Evolutionary conservation across 257 asterid species (phyloP), one percentile per base, ranked within the genome.

Genomic region (Solanum sitiens): DNA sequence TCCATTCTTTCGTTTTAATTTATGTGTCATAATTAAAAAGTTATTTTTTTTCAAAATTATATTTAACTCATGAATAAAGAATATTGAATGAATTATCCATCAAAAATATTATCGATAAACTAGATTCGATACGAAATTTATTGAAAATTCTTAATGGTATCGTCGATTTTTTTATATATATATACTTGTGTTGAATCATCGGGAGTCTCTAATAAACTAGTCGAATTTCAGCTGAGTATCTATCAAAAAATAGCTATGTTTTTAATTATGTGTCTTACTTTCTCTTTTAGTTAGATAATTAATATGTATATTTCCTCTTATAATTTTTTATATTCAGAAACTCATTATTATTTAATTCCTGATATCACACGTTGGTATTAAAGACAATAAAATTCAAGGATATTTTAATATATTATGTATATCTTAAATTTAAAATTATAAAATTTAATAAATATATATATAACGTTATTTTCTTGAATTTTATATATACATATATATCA

Each of bases 161-260:
- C 6, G 21, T 21, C 5, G 11, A 59, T 59, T n/a, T 10, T n/a
- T n/a, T n/a, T 27, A 1, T 27, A 27, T 27, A 27, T 27, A 27
- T 27, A 3, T n/a, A 11, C 4, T 63, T 63, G 7, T 63, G 15
- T n/a, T 63, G 11, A n/a, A 11, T 7, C 16, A 63, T 4, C 56
- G 7, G 18, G 1, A 14, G 7, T 47, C 20, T 14, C 20, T 2
- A 4, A 13, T 2, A 39, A 11, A 63, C 7, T 4, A 63, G 15
- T 4, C 1, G 13, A 63, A n/a, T 23, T 23, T 4, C 6, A 0
- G 23, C 3, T 11, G 13, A 14, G 12, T 8, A 3, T 14, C 5
- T 2, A 6, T 63, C 1, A 2, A 63, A 63, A 63, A 63, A 63
- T 63, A 21, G 23, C 1, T 6, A 3, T 0, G 23, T 5, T 63